These are phyloP conservation scores for Apiotrichum sp. DNA, from an alignment of 1,284 basidiomycete species.

Conservation along the genomic window DNA sequence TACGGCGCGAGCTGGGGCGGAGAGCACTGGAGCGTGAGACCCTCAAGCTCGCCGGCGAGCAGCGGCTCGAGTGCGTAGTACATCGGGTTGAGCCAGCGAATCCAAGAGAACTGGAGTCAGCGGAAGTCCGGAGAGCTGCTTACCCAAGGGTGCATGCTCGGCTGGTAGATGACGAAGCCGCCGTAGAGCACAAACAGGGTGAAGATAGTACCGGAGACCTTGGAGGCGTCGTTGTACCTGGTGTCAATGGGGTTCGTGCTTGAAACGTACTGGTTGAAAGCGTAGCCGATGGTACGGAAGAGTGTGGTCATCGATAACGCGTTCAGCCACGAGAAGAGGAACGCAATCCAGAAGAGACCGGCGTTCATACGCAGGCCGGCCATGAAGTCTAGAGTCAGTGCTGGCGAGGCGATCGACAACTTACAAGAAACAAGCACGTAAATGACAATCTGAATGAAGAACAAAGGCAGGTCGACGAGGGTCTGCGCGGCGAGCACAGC, in stretches of 20 bases:
- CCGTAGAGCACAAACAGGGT: conserved; percentile 22
- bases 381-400: conserved; percentile 34
- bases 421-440: conserved; percentile 42
- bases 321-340: conserved; percentile 25
- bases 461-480: conserved; percentile 52
- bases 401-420: too few species aligned
- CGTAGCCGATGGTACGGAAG: conserved; percentile 35
- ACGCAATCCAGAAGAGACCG: conserved; percentile 40
- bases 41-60: conserved; percentile 47
- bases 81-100: conserved; percentile 23
- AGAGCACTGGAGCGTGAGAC: conserved; percentile 37
- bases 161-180: conserved; percentile 16
- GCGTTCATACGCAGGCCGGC: conserved; percentile 22
- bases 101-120: conserved; percentile 19
- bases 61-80: conserved; percentile 32
- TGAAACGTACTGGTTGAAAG: conserved; percentile 25
- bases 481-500: conserved; percentile 57
- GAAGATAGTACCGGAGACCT: conserved; percentile 32
- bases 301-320: conserved; percentile 24
- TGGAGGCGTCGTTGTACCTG: conserved; percentile 36
- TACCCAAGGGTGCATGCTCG: conserved; percentile 31
- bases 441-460: conserved; percentile 39
- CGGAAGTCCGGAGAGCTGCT: too few species aligned
- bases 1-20: conserved; percentile 43
- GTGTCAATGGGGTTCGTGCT: too few species aligned